These are phyloP conservation scores for Dioscorea alata DNA, from an alignment of 106 monocot genomes.

Conservation along the genomic window DNA sequence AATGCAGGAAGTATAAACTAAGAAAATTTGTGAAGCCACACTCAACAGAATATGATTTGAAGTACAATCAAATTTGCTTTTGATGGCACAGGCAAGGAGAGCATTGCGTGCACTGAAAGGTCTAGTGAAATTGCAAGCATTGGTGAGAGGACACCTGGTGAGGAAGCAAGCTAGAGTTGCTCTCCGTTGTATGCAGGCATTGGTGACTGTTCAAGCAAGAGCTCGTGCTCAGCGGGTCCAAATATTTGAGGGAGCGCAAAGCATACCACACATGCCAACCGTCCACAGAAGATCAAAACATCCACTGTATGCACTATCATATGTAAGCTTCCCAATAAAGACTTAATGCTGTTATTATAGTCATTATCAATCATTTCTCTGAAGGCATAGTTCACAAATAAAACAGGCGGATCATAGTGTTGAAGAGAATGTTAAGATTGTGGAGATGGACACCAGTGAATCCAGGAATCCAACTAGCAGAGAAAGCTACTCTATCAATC, in stretches of 20 bases:
- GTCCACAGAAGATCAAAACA: conserved; percentile 18
- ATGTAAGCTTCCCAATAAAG: conserved; percentile 18
- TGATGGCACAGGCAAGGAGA: conserved; percentile 37
- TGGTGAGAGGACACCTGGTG: conserved; percentile 41
- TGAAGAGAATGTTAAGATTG: conserved; percentile 34
- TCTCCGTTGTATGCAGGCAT: conserved; percentile 43
- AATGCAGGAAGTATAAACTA: no score
- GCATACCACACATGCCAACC: conserved; percentile 6
- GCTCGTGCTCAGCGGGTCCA: conserved; percentile 30
- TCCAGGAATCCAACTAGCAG: conserved; percentile 23
- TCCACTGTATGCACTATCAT: conserved; percentile 6
- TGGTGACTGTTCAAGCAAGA: conserved; percentile 34
- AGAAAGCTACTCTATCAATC: conserved; percentile 13
- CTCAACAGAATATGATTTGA: no score
- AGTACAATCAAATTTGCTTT: no score
- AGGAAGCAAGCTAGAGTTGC: conserved; percentile 38
- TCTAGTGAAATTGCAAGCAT: conserved; percentile 52
- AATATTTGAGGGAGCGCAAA: conserved; percentile 11
- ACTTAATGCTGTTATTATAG: no score
- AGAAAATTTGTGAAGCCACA: no score
- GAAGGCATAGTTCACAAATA: not conserved
- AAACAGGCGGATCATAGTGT: conserved; percentile 18
- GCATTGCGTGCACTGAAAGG: conserved; percentile 49
- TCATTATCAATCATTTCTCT: not conserved
- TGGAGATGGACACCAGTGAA: conserved; percentile 32